Conservation (phyloP, 2,329 filamentous ascomycete species). For the Tolypocladium inflatum region DNA sequence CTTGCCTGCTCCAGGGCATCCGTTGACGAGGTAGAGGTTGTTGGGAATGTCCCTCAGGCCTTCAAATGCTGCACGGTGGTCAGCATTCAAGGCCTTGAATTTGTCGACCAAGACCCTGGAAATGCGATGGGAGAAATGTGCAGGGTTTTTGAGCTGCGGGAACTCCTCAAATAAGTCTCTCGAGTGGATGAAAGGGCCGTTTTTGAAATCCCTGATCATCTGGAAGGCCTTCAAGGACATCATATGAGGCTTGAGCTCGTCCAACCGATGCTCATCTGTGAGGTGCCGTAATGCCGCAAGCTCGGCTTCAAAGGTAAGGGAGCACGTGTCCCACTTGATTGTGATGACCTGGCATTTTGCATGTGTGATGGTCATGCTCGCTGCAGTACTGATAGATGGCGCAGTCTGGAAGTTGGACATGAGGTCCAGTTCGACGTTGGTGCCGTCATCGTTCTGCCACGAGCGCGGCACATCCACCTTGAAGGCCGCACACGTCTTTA, state of each 20-base stretch:
- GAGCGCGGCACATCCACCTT: constrained; percentile 23
- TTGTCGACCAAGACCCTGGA: constrained; percentile 15
- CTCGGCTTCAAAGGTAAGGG: constrained; percentile 22
- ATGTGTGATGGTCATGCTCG: constrained; percentile 7
- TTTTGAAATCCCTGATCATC: constrained; percentile 21
- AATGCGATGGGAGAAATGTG: constrained; percentile 8
- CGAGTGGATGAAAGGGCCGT: constrained; percentile 6
- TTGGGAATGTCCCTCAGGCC: constrained; percentile 26
- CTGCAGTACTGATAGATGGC: constrained; percentile 22
- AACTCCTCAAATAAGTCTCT: constrained; percentile 16
- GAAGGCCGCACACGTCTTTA: constrained; percentile 18
- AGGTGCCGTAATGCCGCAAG: constrained; percentile 19
- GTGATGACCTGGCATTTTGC: constrained; percentile 10
- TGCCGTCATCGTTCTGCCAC: constrained; percentile 13
- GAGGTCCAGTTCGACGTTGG: constrained; percentile 33
- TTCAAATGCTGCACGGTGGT: constrained; percentile 27
- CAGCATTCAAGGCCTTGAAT: constrained; percentile 23
- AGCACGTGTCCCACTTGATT: constrained; percentile 17
- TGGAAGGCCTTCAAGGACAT: constrained; percentile 18
- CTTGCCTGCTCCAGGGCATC: constrained; percentile 37
- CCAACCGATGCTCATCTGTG: constrained; percentile 8
- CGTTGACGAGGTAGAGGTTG: constrained; percentile 34
- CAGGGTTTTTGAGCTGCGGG: constrained; percentile 23
- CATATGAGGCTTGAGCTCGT: constrained; percentile 8
- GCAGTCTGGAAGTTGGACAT: constrained; percentile 56